Evolutionary conservation across 106 monocot species (phyloP), one percentile per base, ranked within the genome.

Genomic region (Hemerocallis citrina): DNA sequence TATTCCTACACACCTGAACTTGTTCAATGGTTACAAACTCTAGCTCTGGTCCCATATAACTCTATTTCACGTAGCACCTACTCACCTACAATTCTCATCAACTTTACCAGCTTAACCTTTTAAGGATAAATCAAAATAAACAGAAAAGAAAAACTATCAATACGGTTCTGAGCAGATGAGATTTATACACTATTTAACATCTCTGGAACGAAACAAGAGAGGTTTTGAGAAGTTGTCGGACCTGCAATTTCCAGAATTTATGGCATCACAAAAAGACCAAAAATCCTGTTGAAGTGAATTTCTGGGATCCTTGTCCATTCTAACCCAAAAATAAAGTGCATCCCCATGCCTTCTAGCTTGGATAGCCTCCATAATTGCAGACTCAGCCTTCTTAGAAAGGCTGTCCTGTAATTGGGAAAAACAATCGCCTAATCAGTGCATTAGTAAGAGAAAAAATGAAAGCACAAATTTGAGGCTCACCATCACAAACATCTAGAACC

Each of bases 181-280:
- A n/a, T n/a, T n/a, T n/a, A n/a, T n/a, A 36, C 25, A 39, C 21
- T 17, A 39, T 25, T 38, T 13, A 59, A 27, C 4, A 40, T 59
- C 36, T 38, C 13, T 20, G 59, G 40, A 59, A 38, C 39, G 21
- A 40, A 40, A n/a, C n/a, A n/a, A n/a, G 40, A 39, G 30, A 15
- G 16, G 21, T 57, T 34, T 35, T 36, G 19, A 59, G 10, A 49
- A 24, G 34, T 22, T 27, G 16, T 35, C 68, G 49, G 11, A 91
- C 96, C 96, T 84, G 85, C 96, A 98, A 66, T 91, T 98, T 41
- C 96, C 96, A 59, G 96, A 74, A 85, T 98, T 98, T 48, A 98
- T 81, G 13, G 91, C 59, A 82, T 98, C 96, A 81, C 96, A 98
- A 65, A 98, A 98, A 16, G 80, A 71, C 94, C 94, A 95, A 76